Evolutionary conservation across 2,329 filamentous ascomycete species (phyloP).

Genomic region (Colletotrichum australisinense): DNA sequence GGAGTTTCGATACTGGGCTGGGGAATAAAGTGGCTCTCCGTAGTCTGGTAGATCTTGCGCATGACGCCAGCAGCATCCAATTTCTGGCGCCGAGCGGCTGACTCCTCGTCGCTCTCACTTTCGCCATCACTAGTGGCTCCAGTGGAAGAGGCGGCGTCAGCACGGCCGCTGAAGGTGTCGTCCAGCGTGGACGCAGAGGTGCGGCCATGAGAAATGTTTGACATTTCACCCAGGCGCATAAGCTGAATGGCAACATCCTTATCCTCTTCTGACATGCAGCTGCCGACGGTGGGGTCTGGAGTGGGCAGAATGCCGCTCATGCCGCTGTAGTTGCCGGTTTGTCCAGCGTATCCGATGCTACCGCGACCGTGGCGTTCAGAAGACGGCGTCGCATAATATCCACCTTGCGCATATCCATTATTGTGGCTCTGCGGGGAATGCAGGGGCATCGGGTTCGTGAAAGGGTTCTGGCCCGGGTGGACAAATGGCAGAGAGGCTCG

Average conservation of each 20-base stretch:
- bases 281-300: slow-evolving; percentile 95
- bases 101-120: slow-evolving; percentile 73
- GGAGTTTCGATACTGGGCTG: slow-evolving; percentile 57
- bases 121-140: slow-evolving; percentile 86
- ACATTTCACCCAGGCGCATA: slow-evolving; percentile 94
- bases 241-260: slow-evolving; percentile 95
- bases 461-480: slow-evolving; percentile 81
- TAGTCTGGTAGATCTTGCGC: slow-evolving; percentile 62
- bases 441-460: slow-evolving; percentile 79
- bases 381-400: slow-evolving; percentile 71
- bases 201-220: slow-evolving; percentile 91
- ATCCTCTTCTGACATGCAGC: slow-evolving; percentile 95
- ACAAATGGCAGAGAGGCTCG: slow-evolving; percentile 81
- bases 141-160: slow-evolving; percentile 86
- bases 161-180: slow-evolving; percentile 91
- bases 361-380: slow-evolving; percentile 75
- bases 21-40: slow-evolving; percentile 63
- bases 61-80: slow-evolving; percentile 55
- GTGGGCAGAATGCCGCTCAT: slow-evolving; percentile 80
- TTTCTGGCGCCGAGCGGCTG: slow-evolving; percentile 69
- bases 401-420: slow-evolving; percentile 64
- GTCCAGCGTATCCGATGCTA: slow-evolving; percentile 64
- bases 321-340: slow-evolving; percentile 37
- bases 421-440: slow-evolving; percentile 86
- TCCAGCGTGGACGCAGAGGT: slow-evolving; percentile 94